Base-by-base conservation (phyloP, 2,329 filamentous ascomycete species). In the Stachybotrys echinatus region DNA sequence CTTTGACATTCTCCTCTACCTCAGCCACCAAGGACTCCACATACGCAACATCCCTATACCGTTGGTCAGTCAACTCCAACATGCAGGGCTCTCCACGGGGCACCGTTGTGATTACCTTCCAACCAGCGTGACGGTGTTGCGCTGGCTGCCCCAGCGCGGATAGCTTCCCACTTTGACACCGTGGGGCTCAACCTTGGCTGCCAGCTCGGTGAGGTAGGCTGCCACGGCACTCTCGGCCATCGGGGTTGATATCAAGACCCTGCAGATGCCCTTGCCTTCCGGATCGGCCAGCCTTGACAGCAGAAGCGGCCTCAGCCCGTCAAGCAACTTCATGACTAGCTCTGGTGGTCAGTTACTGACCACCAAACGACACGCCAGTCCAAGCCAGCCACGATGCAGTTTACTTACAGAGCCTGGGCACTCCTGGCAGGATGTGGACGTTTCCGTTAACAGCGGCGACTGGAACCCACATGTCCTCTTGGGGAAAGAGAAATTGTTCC, bases 151-250 rank as follows among this genome's bases (percentile, higher is more conserved):
- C 91, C 92, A 96, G 49, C 90, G 77, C 34, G 94, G 94, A 69
- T 99, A 97, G 68, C 89, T 95, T 44, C 94, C 94, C 17, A 97
- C 90, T 72, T 97, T 97, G 61, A 97, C 80, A 3, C 90, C 91
- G 61, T 80, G 83, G 1, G 83, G 73, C 65, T 84, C 86, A 20
- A 92, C 87, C 65, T 82, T 82, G 23, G 74, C 79, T 5, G 92
- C 89, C 54, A 97, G 73, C 56, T 89, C 80, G 1, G 90, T 92
- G 61, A 99, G 74, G 65, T 89, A 96, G 18, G 77, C 81, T 12
- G 94, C 92, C 27, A 96, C 84, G 18, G 80, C 80, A 67, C 91
- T 96, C 75, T 99, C 94, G 1, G 88, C 76, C 69, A 95, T 67
- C 23, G 92, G 92, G 23, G 94, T 97, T 46, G 88, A 90, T 65